Conservation (phyloP, 768 basidiomycete genomes). For the Pulveroboletus ravenelii region DNA sequence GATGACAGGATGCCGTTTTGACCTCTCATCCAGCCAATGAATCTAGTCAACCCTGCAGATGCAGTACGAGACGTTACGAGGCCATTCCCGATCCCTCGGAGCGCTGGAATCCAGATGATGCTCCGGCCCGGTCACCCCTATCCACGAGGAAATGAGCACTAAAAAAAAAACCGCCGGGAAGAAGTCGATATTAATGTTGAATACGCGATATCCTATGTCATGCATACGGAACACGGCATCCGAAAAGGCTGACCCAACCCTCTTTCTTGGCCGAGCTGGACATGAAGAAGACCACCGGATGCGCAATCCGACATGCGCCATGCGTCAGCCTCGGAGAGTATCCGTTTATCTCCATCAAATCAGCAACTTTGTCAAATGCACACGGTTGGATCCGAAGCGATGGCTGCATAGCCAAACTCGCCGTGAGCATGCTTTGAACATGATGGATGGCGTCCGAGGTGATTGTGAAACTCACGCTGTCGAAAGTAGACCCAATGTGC, state of each 20-base stretch:
- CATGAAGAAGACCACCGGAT: not conserved
- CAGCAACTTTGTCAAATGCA: constrained; percentile 17
- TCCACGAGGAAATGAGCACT: not conserved
- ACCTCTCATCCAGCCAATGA: not conserved
- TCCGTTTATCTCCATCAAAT: not conserved
- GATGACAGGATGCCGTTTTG: not conserved
- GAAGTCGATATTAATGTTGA: not conserved
- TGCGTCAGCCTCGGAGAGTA: not conserved
- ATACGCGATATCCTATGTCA: not conserved
- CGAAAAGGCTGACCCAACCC: not conserved
- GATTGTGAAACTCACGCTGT: constrained; percentile 33
- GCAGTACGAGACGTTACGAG: not conserved
- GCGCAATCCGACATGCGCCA: not conserved
- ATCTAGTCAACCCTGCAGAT: not conserved
- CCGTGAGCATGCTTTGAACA: constrained; percentile 1
- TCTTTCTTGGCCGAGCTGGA: not conserved
- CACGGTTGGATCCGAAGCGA: constrained; percentile 31
- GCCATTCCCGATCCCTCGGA: not conserved
- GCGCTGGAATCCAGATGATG: not conserved
- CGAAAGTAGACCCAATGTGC: constrained; percentile 45
- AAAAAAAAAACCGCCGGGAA: not conserved
- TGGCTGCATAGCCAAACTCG: constrained; percentile 17
- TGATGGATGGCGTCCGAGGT: not conserved
- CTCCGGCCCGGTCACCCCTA: not conserved
- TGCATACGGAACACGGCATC: not conserved